Percentiles rank a stretch among this genome's conserved stretches.
These are phyloP conservation scores for Phytopythium vexans DNA, from an alignment of 352 stramenopile genomes.

Conservation along the genomic window DNA sequence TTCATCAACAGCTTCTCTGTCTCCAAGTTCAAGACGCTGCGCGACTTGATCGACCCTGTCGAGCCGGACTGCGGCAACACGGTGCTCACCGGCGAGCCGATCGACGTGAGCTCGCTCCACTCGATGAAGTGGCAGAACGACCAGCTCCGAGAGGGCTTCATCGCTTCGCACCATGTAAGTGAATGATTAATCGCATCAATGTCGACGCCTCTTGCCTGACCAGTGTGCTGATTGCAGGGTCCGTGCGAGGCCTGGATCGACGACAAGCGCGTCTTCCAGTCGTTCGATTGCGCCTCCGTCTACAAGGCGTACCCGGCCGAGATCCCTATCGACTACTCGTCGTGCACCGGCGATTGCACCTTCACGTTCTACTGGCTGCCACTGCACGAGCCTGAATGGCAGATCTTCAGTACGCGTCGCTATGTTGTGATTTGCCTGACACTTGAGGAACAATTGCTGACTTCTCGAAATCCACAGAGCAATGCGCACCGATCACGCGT, in stretches of 20 bases:
- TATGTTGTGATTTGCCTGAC: background rate
- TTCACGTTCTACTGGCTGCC: conserved; percentile 42
- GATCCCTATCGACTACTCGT: conserved; percentile 29
- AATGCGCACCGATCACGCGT: conserved; percentile 13
- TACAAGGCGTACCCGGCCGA: conserved; percentile 23
- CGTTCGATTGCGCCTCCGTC: conserved; percentile 17
- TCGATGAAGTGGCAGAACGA: conserved; percentile 27
- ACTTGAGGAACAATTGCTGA: background rate
- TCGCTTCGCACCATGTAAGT: conserved; percentile 15
- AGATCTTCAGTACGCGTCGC: conserved; percentile 20
- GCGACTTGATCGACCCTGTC: conserved; percentile 13
- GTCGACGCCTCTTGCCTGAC: background rate
- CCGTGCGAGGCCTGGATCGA: conserved; percentile 31
- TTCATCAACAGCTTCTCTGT: conserved; percentile 1
- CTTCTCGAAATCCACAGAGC: background rate
- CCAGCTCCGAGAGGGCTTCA: conserved; percentile 14
- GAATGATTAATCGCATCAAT: background rate
- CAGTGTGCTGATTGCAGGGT: conserved; percentile 3
- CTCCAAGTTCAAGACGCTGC: conserved; percentile 9
- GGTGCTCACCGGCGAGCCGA: background rate
- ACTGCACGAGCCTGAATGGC: conserved; percentile 20
- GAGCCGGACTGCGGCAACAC: conserved; percentile 13
- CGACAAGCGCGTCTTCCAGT: conserved; percentile 12
- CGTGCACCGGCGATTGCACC: conserved; percentile 28
- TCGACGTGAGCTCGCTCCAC: conserved; percentile 11